Base-by-base conservation (phyloP, 202 grass and related monocot genomes). In the Eragrostis tef region DNA sequence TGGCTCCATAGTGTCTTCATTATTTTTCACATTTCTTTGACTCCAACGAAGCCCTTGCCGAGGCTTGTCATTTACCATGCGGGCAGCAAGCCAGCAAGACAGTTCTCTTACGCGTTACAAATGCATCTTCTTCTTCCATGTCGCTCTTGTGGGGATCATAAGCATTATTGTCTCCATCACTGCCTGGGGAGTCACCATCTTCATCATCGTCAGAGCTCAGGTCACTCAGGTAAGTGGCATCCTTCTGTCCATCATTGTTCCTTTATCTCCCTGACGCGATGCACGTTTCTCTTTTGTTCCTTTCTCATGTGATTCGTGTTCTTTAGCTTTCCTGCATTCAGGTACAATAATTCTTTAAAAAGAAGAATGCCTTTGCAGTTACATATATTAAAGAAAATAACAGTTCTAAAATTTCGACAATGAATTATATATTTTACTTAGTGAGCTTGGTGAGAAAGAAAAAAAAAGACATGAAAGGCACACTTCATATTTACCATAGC, bases 291-390 rank as follows among this genome's bases (percentile, higher is more conserved):
- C 75, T 73, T 77, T 78, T 64, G 79, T 84, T 43, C 12, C 65
- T 53, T 13, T 20, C 68, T 62, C 87, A 45, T 56, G 65, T 11
- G 51, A 65, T 67, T 78, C 79, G 36, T 64, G 26, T 73, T 73
- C 67, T 64, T 89, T 86, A 75, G 7, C 74, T 73, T 86, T 86
- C 88, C 88, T 90, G 84, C 67, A 83, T 64, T 62, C 4, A 54
- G 72, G 79, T 57, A 68, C 13, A 69, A 36, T 14, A 59, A 26
- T 36, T 74, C 0, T 78, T 81, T 77, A 82, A 15, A n/a, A 85
- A 48, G 2, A 83, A 78, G 27, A 54, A 64, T 70, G 26, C 11
- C 36, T 52, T 57, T 77, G 9, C 0, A 15, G 16, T 71, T 70
- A 42, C 15, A 49, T 15, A 44, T 15, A 44, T n/a, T 42, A 31